phyloP scores from a whole-genome alignment of 2,329 filamentous ascomycete genomes.

The Basipetospora chlamydospora region DNA sequence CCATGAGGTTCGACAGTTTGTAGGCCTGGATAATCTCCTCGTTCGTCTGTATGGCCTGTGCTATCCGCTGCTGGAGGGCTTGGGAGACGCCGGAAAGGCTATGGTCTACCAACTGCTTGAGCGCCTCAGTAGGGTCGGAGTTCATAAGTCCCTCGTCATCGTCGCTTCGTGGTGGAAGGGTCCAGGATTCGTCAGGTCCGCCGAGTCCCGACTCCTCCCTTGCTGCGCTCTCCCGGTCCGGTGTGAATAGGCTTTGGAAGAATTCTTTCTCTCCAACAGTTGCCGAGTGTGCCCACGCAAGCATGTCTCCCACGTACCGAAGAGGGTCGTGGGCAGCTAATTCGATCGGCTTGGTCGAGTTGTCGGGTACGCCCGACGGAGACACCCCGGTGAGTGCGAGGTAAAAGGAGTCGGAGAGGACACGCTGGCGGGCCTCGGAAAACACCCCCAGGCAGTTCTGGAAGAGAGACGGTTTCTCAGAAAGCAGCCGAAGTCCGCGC shows the following conservation, averaged over 20 bases:
- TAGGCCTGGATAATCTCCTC: conserved; percentile 82
- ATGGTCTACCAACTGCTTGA: conserved; percentile 76
- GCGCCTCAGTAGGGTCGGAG: conserved; percentile 69
- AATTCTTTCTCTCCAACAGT: conserved; percentile 89
- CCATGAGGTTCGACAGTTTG: conserved; percentile 75
- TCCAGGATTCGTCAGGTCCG: conserved; percentile 85
- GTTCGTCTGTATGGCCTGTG: conserved; percentile 84
- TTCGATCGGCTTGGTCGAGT: conserved; percentile 75
- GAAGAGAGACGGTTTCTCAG: conserved; percentile 80
- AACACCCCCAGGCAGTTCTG: conserved; percentile 90
- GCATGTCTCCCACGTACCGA: conserved; percentile 90
- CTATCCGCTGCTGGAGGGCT: conserved; percentile 75
- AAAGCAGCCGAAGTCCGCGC: conserved; percentile 69
- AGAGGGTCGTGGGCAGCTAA: conserved; percentile 83
- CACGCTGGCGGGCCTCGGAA: conserved; percentile 74
- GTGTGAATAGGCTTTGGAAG: conserved; percentile 79
- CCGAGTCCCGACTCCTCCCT: too few relatives aligned
- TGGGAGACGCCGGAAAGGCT: conserved; percentile 69
- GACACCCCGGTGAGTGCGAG: conserved; percentile 65
- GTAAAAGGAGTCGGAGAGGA: conserved; percentile 80
- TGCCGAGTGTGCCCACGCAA: conserved; percentile 91
- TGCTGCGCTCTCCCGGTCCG: conserved; percentile 70
- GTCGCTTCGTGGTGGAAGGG: conserved; percentile 44
- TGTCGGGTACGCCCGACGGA: conserved; percentile 41
- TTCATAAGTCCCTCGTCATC: conserved; percentile 36